A percentile compares a stretch with the other conserved stretches of the same genome.
These are phyloP conservation scores for Acanthamoeba sp. DNA, from an alignment of 208 protist genomes.

Conservation along the genomic window DNA sequence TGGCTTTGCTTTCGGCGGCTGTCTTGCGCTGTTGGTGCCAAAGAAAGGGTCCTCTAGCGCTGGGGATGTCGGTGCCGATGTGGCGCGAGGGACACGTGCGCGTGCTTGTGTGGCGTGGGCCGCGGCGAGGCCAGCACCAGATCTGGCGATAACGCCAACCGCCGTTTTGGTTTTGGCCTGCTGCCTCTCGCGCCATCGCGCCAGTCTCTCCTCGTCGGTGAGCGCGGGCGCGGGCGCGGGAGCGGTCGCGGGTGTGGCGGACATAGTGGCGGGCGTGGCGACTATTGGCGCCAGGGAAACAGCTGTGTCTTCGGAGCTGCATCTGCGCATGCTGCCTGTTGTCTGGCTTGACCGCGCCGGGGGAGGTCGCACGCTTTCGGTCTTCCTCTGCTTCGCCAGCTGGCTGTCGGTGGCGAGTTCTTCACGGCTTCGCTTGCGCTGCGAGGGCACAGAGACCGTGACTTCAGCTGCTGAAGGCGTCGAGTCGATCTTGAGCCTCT, in stretches of 20 bases:
- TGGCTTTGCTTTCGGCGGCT: neutral
- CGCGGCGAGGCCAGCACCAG: too few species aligned
- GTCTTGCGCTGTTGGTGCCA: too few species aligned
- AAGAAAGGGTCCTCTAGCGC: too few species aligned
- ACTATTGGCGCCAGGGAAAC: too few species aligned
- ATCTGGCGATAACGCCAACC: too few species aligned
- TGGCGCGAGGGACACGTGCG: too few species aligned
- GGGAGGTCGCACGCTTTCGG: neutral
- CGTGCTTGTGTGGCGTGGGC: too few species aligned
- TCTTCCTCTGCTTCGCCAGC: neutral
- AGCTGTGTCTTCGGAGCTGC: too few species aligned
- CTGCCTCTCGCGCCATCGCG: constrained; percentile 6
- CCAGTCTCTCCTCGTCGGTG: neutral
- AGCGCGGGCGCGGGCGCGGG: neutral
- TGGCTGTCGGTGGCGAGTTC: neutral
- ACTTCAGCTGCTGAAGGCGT: neutral
- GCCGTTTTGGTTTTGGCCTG: neutral
- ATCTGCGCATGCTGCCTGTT: neutral
- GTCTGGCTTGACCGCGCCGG: neutral
- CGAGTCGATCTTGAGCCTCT: neutral
- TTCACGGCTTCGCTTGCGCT: neutral
- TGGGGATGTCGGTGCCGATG: too few species aligned
- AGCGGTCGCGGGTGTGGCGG: neutral
- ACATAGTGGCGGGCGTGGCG: too few species aligned
- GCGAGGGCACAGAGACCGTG: neutral